Evolutionary conservation across 306 rosid species (phyloP).

Genomic region (Begonia masoniana): DNA sequence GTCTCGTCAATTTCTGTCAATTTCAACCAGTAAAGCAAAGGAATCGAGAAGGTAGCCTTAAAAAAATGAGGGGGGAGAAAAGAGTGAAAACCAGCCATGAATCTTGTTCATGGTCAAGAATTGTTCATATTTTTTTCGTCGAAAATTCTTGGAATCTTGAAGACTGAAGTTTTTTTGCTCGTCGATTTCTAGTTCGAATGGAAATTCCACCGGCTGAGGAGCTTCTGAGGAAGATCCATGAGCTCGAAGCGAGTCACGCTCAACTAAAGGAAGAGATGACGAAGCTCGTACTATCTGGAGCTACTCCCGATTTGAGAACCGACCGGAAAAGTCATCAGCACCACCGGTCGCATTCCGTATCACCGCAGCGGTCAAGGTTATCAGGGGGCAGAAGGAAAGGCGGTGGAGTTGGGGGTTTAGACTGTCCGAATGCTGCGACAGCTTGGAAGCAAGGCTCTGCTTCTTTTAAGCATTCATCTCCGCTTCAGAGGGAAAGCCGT

Average conservation of each 20-base stretch:
- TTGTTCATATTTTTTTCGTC: slow-evolving; percentile 8
- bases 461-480: slow-evolving; percentile 76
- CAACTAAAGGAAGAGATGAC: slow-evolving; percentile 72
- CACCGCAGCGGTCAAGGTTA: slow-evolving; percentile 76
- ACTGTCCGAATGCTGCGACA: slow-evolving; percentile 10
- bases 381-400: slow-evolving; percentile 23
- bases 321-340: slow-evolving; percentile 23
- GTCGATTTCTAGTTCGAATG: slow-evolving; percentile 21
- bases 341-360: slow-evolving; percentile 82
- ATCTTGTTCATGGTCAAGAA: slow-evolving; percentile 4
- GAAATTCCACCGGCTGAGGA: slow-evolving; percentile 60
- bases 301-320: slow-evolving; percentile 11
- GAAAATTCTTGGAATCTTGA: slow-evolving; percentile 11
- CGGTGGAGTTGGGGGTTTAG: slow-evolving; percentile 19
- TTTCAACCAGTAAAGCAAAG: slow-evolving; percentile 15
- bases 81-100: slow-evolving; percentile 9
- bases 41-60: slow-evolving; percentile 6
- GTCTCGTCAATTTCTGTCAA: slow-evolving; percentile 9
- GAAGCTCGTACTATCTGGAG: slow-evolving; percentile 36
- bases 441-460: slow-evolving; percentile 45
- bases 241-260: slow-evolving; percentile 83
- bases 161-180: slow-evolving; percentile 6
- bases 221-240: slow-evolving; percentile 71
- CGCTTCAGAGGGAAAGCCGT: slow-evolving; percentile 79
- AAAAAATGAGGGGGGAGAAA: neutral